A percentile compares a stretch with the other conserved stretches of the same genome.
These are phyloP conservation scores for Schrenkiella parvula DNA, from an alignment of 345 rosid species.

Conservation along the genomic window DNA sequence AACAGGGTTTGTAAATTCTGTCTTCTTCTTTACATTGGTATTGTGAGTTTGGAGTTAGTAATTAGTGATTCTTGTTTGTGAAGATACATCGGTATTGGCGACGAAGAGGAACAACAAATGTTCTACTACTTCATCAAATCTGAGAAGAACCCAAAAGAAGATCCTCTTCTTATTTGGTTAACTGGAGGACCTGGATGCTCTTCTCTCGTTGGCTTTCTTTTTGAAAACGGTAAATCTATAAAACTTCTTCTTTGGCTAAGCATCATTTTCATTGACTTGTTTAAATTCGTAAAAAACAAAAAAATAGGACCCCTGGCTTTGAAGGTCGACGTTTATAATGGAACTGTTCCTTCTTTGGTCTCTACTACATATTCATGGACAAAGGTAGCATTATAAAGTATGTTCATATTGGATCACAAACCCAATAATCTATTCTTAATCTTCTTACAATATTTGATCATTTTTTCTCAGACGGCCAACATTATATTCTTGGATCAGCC, in stretches of 20 bases:
- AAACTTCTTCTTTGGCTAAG: neutral
- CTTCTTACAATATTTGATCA: neutral
- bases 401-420: neutral
- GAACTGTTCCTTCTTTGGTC: neutral
- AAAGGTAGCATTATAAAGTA: neutral
- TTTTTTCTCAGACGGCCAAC: neutral
- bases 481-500: neutral
- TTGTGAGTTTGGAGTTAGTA: neutral
- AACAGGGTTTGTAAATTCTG: conserved; percentile 21
- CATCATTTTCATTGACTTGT: neutral
- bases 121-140: conserved; percentile 33
- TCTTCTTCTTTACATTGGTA: neutral
- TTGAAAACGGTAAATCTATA: conserved; percentile 8
- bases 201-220: conserved; percentile 7
- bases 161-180: no score
- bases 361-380: no score
- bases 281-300: neutral
- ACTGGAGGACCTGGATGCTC: conserved; percentile 37
- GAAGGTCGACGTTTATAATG: neutral
- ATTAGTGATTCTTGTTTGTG: neutral
- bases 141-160: no score
- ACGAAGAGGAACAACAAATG: conserved; percentile 4
- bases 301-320: neutral
- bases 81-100: conserved; percentile 24
- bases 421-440: neutral